Evolutionary conservation across 441 rosid species (phyloP).

Genomic region (Breynia disticha): DNA sequence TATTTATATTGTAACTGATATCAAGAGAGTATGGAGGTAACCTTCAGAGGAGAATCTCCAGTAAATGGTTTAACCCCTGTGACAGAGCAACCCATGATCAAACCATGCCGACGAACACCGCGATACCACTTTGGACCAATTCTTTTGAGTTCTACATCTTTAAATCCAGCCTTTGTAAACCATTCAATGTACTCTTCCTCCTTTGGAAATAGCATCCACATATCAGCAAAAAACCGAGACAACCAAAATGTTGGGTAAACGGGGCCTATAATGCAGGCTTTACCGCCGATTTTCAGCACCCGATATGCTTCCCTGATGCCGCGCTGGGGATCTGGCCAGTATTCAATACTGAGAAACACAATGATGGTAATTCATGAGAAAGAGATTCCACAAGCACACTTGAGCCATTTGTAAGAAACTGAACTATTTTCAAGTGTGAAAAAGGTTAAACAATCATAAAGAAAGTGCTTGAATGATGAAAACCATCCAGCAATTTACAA

Average conservation of each 20-base stretch:
- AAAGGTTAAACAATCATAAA: too few relatives aligned
- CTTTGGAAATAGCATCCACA: constrained; percentile 96
- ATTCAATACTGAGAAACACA: constrained; percentile 59
- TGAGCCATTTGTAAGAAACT: neutral
- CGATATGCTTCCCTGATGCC: constrained; percentile 94
- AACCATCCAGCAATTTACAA: too few relatives aligned
- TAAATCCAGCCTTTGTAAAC: constrained; percentile 83
- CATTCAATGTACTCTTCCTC: constrained; percentile 97
- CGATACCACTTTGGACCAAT: constrained; percentile 99
- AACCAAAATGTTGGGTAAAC: constrained; percentile 91
- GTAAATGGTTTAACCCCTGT: constrained; percentile 82
- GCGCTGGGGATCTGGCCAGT: constrained; percentile 96
- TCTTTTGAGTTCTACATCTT: constrained; percentile 67
- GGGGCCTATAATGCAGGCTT: constrained; percentile 86
- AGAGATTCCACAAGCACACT: neutral
- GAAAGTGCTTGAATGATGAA: too few relatives aligned
- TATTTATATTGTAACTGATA: neutral
- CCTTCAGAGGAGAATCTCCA: constrained; percentile 94
- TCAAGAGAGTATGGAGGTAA: constrained; percentile 11
- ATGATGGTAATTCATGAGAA: neutral
- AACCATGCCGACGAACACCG: constrained; percentile 88
- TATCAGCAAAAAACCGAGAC: constrained; percentile 88
- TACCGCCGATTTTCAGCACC: constrained; percentile 77
- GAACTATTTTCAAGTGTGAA: neutral
- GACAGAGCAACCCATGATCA: constrained; percentile 96